A percentile compares a stretch with the other conserved stretches of the same genome.
Conservation (phyloP, 148 eudicot species). For the Camellia granthamiana region DNA sequence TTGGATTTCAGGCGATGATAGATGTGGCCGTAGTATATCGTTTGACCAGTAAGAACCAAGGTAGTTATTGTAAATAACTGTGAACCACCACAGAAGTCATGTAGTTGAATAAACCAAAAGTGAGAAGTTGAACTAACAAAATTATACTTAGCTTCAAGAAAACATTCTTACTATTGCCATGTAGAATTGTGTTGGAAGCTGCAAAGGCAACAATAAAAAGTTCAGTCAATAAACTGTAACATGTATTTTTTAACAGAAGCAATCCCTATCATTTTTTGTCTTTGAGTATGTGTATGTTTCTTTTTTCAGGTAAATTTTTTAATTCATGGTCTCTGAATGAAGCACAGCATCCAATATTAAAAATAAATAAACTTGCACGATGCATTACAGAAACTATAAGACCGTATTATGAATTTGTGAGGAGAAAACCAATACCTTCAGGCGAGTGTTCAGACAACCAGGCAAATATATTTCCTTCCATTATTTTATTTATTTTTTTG, state of each 20-base stretch:
- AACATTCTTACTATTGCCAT: slow-evolving; percentile 60
- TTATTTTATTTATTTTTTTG: no score
- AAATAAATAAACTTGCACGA: no score
- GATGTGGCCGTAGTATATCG: slow-evolving; percentile 61
- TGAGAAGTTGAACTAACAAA: not conserved
- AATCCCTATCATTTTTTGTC: not conserved
- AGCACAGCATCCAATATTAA: no score
- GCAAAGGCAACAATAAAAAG: slow-evolving; percentile 28
- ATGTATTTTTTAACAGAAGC: not conserved
- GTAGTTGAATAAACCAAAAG: not conserved
- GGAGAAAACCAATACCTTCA: no score
- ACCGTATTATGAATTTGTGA: no score
- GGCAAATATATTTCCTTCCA: no score
- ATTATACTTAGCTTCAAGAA: not conserved
- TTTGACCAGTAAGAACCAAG: slow-evolving; percentile 49
- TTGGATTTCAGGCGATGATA: slow-evolving; percentile 47
- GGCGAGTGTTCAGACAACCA: no score
- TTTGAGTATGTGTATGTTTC: not conserved
- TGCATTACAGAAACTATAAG: no score
- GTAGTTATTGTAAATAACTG: slow-evolving; percentile 67
- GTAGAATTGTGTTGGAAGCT: slow-evolving; percentile 86
- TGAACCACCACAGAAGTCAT: slow-evolving; percentile 9
- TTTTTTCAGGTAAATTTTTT: no score
- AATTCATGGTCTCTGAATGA: no score
- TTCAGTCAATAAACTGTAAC: slow-evolving; percentile 1